Percentiles rank a stretch among this genome's conserved stretches.
Evolutionary conservation across 106 monocot species (phyloP).

Genomic region (Dactylorhiza incarnata): DNA sequence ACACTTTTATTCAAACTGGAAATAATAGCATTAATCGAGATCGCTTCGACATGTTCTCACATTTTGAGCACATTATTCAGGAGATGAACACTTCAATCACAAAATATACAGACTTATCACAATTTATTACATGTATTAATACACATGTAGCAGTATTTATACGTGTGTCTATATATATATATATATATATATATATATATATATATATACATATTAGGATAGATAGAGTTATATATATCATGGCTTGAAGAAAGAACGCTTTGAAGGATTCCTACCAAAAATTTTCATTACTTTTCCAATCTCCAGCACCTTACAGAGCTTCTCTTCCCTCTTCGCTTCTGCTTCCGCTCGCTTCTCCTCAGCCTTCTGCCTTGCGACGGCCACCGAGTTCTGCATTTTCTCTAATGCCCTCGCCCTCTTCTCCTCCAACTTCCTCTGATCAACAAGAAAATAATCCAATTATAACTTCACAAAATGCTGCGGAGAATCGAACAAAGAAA

Average conservation of each 20-base stretch:
- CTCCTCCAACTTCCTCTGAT: slow-evolving; percentile 82
- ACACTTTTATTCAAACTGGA: too few species aligned
- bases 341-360: slow-evolving; percentile 82
- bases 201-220: too few species aligned
- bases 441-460: background rate
- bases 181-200: too few species aligned
- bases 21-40: too few species aligned
- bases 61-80: background rate
- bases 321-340: slow-evolving; percentile 68
- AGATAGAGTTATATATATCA: background rate
- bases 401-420: slow-evolving; percentile 71
- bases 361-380: slow-evolving; percentile 48
- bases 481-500: too few species aligned
- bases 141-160: background rate
- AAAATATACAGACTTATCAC: background rate
- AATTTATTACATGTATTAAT: background rate
- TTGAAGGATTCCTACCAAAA: slow-evolving; percentile 65
- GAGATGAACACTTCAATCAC: background rate
- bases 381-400: slow-evolving; percentile 72
- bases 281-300: slow-evolving; percentile 52
- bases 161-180: too few species aligned
- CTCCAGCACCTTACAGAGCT: slow-evolving; percentile 56
- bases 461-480: too few species aligned
- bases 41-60: too few species aligned
- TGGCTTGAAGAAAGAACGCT: slow-evolving; percentile 51